These are phyloP conservation scores for Grosmannia serpens DNA, from an alignment of 2,329 filamentous ascomycete species.

Conservation along the genomic window DNA sequence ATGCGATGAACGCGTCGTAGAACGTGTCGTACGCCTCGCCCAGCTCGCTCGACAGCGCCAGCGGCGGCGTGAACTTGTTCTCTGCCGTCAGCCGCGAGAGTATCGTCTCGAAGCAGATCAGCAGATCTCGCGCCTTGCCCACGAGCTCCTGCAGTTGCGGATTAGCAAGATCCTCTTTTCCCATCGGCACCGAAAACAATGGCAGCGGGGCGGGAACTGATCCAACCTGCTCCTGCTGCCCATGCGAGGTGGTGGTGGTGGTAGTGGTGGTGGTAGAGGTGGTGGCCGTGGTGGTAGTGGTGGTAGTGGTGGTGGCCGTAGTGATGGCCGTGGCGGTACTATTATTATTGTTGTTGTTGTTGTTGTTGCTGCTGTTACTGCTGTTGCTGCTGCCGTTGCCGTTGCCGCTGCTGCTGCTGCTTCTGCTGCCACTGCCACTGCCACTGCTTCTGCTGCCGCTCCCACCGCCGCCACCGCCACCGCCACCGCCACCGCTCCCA, in stretches of 20 bases:
- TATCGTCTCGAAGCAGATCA: slow-evolving; percentile 68
- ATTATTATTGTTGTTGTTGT: neutral
- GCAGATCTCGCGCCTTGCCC: slow-evolving; percentile 62
- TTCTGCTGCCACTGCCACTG: neutral
- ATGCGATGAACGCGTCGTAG: slow-evolving; percentile 68
- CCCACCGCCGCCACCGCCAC: too few species aligned
- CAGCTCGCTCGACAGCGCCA: slow-evolving; percentile 49
- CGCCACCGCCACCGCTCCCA: neutral
- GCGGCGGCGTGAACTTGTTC: slow-evolving; percentile 57
- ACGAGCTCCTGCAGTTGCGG: slow-evolving; percentile 60
- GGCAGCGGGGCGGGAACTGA: slow-evolving; percentile 14
- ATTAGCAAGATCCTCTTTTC: slow-evolving; percentile 44
- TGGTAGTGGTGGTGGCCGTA: too few species aligned
- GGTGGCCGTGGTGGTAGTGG: too few species aligned
- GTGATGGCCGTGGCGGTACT: slow-evolving; percentile 26
- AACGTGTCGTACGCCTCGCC: slow-evolving; percentile 63
- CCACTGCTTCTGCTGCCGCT: neutral
- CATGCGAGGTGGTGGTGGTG: neutral
- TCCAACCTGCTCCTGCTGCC: neutral
- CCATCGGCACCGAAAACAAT: slow-evolving; percentile 23
- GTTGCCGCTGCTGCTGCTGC: neutral
- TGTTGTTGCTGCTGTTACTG: neutral
- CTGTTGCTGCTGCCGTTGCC: neutral
- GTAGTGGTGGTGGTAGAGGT: too few species aligned
- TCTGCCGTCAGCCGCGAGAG: slow-evolving; percentile 52